phyloP scores from a whole-genome alignment of 208 protist genomes.

The Leishmania amazonensis region DNA sequence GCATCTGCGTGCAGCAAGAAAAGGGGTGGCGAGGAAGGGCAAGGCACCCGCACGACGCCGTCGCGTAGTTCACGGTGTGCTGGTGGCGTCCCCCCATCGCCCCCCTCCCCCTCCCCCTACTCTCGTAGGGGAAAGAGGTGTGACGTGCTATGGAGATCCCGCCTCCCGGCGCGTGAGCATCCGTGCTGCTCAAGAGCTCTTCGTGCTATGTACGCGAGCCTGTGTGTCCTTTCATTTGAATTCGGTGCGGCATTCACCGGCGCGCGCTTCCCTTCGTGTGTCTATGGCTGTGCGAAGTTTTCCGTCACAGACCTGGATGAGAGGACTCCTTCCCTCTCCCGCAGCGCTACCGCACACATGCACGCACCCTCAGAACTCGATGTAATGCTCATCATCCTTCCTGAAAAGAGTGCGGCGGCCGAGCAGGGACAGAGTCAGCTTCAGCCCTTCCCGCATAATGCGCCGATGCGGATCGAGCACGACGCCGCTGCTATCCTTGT shows the following conservation, averaged over 20 bases:
- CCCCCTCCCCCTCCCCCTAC: neutral
- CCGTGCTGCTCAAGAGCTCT: neutral
- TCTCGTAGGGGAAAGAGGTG: neutral
- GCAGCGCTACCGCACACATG: neutral
- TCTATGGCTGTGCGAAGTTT: neutral
- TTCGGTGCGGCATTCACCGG: neutral
- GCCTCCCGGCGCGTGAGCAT: neutral
- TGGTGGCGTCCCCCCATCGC: neutral
- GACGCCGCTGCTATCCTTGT: neutral
- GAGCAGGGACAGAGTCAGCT: constrained; percentile 57
- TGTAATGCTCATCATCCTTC: constrained; percentile 55
- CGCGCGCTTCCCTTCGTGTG: neutral
- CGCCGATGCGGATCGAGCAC: constrained; percentile 38
- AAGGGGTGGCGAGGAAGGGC: neutral
- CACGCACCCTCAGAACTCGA: constrained; percentile 57
- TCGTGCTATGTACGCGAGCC: neutral
- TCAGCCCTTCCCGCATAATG: constrained; percentile 62
- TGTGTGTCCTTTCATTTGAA: neutral
- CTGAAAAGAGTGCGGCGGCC: constrained; percentile 68
- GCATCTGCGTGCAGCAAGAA: neutral
- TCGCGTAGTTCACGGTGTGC: neutral
- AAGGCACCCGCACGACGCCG: neutral
- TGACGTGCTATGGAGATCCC: neutral
- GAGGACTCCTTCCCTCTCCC: neutral
- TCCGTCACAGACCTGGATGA: neutral